These are phyloP conservation scores for Beta lomatogona DNA, from an alignment of 179 eudicot genomes.

Conservation along the genomic window DNA sequence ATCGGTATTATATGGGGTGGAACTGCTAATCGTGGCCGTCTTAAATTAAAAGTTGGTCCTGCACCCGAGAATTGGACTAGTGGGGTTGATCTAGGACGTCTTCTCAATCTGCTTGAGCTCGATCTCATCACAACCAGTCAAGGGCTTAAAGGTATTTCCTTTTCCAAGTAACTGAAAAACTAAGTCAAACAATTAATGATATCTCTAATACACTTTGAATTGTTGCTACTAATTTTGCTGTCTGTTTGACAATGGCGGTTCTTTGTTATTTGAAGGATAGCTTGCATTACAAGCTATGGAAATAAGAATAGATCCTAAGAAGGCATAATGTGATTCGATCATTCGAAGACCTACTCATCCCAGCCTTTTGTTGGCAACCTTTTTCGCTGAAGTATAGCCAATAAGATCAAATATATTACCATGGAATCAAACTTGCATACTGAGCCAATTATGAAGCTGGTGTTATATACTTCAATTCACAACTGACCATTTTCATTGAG, in stretches of 20 bases:
- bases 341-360: neutral
- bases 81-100: constrained; percentile 96
- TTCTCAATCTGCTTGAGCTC: constrained; percentile 89
- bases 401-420: neutral
- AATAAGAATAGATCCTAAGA: neutral
- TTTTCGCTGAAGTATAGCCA: neutral
- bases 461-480: neutral
- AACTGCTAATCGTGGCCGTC: constrained; percentile 95
- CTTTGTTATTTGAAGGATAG: constrained; percentile 4
- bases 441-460: neutral
- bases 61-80: constrained; percentile 99
- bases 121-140: constrained; percentile 76
- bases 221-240: neutral
- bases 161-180: constrained; percentile 2
- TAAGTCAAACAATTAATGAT: neutral
- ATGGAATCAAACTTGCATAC: neutral
- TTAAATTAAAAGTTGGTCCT: constrained; percentile 87
- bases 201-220: neutral
- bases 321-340: neutral
- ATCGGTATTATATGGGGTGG: constrained; percentile 99
- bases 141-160: constrained; percentile 68
- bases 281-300: neutral
- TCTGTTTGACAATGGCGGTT: neutral
- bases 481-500: neutral
- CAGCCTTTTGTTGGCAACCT: neutral